phyloP scores from a whole-genome alignment of 331 rosid genomes.

The Saraca asoca region DNA sequence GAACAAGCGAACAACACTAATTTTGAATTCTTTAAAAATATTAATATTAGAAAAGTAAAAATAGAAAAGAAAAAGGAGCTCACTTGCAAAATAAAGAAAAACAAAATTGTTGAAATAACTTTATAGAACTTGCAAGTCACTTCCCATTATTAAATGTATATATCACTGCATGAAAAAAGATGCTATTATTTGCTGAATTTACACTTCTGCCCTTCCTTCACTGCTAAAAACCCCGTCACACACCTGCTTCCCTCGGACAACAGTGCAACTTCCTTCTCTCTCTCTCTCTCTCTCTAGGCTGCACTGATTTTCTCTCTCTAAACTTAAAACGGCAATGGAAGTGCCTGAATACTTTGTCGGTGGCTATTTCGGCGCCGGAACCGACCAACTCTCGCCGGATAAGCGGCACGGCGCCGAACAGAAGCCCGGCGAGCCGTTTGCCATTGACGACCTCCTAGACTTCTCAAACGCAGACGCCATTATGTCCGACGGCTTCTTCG shows the following conservation, averaged over 20 bases:
- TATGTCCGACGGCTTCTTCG: slow-evolving; percentile 63
- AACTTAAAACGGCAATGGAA: slow-evolving; percentile 49
- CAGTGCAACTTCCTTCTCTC: slow-evolving; percentile 30
- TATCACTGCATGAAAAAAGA: slow-evolving; percentile 56
- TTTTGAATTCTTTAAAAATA: neutral
- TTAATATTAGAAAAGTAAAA: slow-evolving; percentile 30
- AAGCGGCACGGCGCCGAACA: slow-evolving; percentile 47
- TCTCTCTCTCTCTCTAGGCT: slow-evolving; percentile 14
- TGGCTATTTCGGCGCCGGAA: slow-evolving; percentile 64
- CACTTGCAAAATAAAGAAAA: slow-evolving; percentile 31
- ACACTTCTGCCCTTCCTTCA: slow-evolving; percentile 52
- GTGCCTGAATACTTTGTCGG: slow-evolving; percentile 63
- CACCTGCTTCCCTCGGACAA: slow-evolving; percentile 36
- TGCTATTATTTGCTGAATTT: slow-evolving; percentile 46
- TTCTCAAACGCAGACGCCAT: slow-evolving; percentile 80
- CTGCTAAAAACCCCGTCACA: slow-evolving; percentile 83
- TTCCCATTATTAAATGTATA: slow-evolving; percentile 54
- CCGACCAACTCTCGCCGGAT: slow-evolving; percentile 48
- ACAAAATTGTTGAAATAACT: slow-evolving; percentile 43
- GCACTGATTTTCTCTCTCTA: neutral
- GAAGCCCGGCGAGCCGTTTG: slow-evolving; percentile 66
- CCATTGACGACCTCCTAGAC: slow-evolving; percentile 84
- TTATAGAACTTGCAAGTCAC: slow-evolving; percentile 89
- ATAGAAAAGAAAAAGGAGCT: neutral
- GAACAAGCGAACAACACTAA: neutral